Evolutionary conservation across 1,284 basidiomycete species (phyloP), one percentile per base, ranked within the genome.

Genomic region (Tylopilus sp.): DNA sequence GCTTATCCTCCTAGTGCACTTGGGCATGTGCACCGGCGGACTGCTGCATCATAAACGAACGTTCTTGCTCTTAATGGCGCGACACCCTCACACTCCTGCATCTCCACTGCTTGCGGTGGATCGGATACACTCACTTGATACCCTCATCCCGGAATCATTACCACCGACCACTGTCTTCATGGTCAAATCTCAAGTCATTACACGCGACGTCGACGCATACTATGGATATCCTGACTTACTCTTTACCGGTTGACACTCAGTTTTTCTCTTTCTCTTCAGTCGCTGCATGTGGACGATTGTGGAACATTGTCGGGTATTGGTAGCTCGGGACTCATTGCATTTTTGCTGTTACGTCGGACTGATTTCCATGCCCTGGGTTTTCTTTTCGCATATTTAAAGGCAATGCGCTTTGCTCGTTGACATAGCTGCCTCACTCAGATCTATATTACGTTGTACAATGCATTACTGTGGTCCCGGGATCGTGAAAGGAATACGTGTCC

Each of bases 51-150:
- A 45, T 70, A 67, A 42, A 42, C 3, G 45, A 50, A 40, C 33
- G 19, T 28, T 36, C 31, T 19, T 28, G 33, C 26, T 31, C 16
- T 12, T 21, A 38, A 18, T 40, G 29, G 26, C 28, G 35, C 35
- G 46, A 52, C 18, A 39, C 15, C 46, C 28, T 36, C 43, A 48
- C 28, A 43, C 19, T 41, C 36, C 42, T 45, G 38, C 49, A 54
- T 58, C 30, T 44, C 30, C 49, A 49, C 42, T 35, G 37, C 21
- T 34, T 39, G 25, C 46, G 39, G 56, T 41, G 46, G 41, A 49
- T 49, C 10, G 41, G 47, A 49, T 47, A 59, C 64, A 48, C 48
- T 68, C 65, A 56, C 64, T 68, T 54, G 53, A 69, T 69, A 65
- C 61, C 65, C 56, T 42, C 40, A 53, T 26, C 49, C 37, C 41